phyloP scores from a whole-genome alignment of 2,329 filamentous ascomycete species.

The Sphaerostilbella broomeana region DNA sequence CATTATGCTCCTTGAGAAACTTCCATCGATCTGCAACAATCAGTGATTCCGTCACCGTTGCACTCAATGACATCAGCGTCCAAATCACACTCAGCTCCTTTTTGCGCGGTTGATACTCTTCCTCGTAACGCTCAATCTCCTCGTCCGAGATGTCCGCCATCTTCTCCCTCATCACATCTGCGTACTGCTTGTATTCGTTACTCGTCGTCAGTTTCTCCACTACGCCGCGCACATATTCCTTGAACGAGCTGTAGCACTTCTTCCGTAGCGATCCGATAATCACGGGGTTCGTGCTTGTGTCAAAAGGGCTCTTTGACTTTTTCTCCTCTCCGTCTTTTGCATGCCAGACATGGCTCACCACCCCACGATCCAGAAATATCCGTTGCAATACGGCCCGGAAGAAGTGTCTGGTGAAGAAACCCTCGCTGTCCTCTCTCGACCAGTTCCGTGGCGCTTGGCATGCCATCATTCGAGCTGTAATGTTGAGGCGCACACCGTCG shows the following conservation, averaged over 20 bases:
- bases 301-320: constrained; percentile 31
- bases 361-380: constrained; percentile 79
- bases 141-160: constrained; percentile 66
- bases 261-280: constrained; percentile 84
- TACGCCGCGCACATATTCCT: constrained; percentile 73
- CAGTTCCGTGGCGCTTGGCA: constrained; percentile 94
- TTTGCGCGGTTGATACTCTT: constrained; percentile 56
- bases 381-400: constrained; percentile 86
- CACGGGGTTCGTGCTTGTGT: constrained; percentile 65
- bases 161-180: constrained; percentile 55
- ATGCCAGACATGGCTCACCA: constrained; percentile 58
- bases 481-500: constrained; percentile 75
- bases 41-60: constrained; percentile 78
- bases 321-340: constrained; percentile 20
- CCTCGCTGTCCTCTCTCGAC: constrained; percentile 71
- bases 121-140: constrained; percentile 66
- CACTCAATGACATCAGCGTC: constrained; percentile 95
- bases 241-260: constrained; percentile 67
- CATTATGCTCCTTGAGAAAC: constrained; percentile 71
- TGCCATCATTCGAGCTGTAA: constrained; percentile 96
- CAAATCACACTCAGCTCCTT: constrained; percentile 83
- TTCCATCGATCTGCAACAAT: constrained; percentile 89
- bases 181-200: constrained; percentile 51
- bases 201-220: constrained; percentile 63
- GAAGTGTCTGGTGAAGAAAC: constrained; percentile 89